Conservation (phyloP, 176 grass and related monocot species). For the Oryza meyeriana region DNA sequence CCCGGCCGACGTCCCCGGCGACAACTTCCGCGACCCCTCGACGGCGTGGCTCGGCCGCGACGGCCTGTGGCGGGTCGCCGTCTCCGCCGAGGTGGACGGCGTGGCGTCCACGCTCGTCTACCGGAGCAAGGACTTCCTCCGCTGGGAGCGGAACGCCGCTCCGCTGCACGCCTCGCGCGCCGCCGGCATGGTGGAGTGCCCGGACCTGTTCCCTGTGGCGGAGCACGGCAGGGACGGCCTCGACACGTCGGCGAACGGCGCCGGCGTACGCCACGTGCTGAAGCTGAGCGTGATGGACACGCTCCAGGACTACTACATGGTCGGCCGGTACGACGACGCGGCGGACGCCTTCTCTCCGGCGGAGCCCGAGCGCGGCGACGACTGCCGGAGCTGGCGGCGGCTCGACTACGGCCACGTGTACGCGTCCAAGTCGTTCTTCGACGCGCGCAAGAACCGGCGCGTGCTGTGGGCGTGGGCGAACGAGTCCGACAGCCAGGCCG, state of each 20-base stretch:
- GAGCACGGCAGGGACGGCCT: not conserved
- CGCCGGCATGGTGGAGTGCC: not conserved
- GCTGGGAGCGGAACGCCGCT: not conserved
- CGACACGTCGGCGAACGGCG: not conserved
- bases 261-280: not conserved
- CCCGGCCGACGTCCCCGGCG: not conserved
- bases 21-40: slow-evolving; percentile 22
- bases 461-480: not conserved
- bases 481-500: not conserved
- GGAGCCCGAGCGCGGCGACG: not conserved
- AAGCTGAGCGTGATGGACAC: slow-evolving; percentile 12
- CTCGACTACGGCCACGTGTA: not conserved
- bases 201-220: not conserved
- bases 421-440: not conserved
- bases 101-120: not conserved
- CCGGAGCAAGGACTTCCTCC: slow-evolving; percentile 1
- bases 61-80: not conserved
- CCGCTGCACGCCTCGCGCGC: slow-evolving; percentile 8
- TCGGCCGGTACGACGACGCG: not conserved
- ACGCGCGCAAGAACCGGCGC: not conserved
- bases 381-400: not conserved
- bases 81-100: not conserved
- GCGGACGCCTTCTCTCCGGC: not conserved
- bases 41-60: not conserved
- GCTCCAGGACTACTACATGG: slow-evolving; percentile 4